These are phyloP conservation scores for Nemania abortiva DNA, from an alignment of 2,329 filamentous ascomycete species.

Conservation along the genomic window DNA sequence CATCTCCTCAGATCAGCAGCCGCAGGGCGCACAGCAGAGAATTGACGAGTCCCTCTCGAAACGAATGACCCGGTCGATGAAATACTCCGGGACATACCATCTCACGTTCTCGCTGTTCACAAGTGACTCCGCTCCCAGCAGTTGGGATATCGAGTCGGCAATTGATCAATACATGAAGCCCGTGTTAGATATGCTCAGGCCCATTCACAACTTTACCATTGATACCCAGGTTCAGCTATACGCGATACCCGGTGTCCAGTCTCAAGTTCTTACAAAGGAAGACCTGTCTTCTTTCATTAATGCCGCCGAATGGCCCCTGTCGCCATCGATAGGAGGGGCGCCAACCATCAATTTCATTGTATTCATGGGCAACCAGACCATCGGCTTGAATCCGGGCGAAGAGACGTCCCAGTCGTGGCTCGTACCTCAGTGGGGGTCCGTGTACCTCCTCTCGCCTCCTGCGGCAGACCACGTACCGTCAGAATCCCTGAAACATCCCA, in stretches of 20 bases:
- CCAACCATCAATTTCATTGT: constrained; percentile 97
- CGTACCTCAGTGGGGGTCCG: constrained; percentile 92
- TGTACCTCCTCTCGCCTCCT: constrained; percentile 68
- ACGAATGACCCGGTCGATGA: constrained; percentile 86
- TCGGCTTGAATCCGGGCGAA: constrained; percentile 61
- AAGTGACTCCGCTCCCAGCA: constrained; percentile 79
- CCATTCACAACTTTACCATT: constrained; percentile 94
- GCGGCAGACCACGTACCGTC: constrained; percentile 67
- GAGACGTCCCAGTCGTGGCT: constrained; percentile 79
- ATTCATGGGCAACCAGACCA: constrained; percentile 85
- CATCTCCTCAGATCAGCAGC: constrained; percentile 61
- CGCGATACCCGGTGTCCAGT: constrained; percentile 75
- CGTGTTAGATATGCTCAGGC: constrained; percentile 79
- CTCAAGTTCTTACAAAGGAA: constrained; percentile 79
- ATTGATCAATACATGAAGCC: constrained; percentile 85
- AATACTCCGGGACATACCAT: constrained; percentile 94
- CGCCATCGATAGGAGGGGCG: constrained; percentile 90
- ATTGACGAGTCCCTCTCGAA: constrained; percentile 69
- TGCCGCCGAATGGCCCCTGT: constrained; percentile 96
- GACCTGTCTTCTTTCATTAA: constrained; percentile 96
- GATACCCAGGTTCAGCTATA: constrained; percentile 97
- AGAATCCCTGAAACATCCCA: constrained; percentile 78
- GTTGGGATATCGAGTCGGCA: constrained; percentile 90
- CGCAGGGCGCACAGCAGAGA: constrained; percentile 62
- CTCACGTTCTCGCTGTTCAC: constrained; percentile 96